These are phyloP conservation scores for Leccinum insolens DNA, from an alignment of 1,284 basidiomycete genomes.

Conservation along the genomic window DNA sequence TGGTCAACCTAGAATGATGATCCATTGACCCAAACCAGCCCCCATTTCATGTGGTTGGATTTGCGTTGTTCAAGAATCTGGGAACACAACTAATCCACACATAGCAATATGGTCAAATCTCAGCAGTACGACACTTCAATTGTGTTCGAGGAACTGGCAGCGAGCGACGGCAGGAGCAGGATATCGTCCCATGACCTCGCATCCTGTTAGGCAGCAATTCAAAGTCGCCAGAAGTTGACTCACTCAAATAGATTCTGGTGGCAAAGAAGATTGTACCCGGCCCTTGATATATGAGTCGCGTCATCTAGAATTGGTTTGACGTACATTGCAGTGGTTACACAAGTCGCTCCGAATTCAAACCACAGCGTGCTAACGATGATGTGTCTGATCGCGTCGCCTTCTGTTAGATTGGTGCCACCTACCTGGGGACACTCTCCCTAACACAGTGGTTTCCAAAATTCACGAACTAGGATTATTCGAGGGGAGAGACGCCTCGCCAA, in stretches of 20 bases:
- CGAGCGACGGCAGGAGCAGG: conserved; percentile 4
- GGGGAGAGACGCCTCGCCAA: neutral
- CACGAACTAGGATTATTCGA: conserved; percentile 1
- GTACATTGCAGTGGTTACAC: conserved; percentile 7
- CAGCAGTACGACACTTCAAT: neutral
- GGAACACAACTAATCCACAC: conserved; percentile 6
- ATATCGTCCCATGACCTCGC: conserved; percentile 11
- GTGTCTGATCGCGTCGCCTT: neutral
- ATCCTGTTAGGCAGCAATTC: neutral
- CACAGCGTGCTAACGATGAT: conserved; percentile 1
- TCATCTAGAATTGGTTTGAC: neutral
- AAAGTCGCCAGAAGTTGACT: conserved; percentile 3
- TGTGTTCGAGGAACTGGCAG: conserved; percentile 6
- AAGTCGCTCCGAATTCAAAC: conserved; percentile 8
- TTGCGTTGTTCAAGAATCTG: neutral
- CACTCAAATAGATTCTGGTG: conserved; percentile 11
- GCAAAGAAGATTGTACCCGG: conserved; percentile 8
- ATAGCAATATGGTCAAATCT: neutral
- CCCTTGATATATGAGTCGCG: neutral
- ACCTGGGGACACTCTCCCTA: neutral
- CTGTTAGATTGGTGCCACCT: neutral
- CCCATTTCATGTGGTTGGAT: conserved; percentile 2
- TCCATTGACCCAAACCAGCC: conserved; percentile 9
- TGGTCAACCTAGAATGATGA: neutral
- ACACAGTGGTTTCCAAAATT: conserved; percentile 6